Percentiles rank a stretch among this genome's conserved stretches.
phyloP scores from a whole-genome alignment of 2,329 filamentous ascomycete genomes.

The Blastomyces emzantsi region DNA sequence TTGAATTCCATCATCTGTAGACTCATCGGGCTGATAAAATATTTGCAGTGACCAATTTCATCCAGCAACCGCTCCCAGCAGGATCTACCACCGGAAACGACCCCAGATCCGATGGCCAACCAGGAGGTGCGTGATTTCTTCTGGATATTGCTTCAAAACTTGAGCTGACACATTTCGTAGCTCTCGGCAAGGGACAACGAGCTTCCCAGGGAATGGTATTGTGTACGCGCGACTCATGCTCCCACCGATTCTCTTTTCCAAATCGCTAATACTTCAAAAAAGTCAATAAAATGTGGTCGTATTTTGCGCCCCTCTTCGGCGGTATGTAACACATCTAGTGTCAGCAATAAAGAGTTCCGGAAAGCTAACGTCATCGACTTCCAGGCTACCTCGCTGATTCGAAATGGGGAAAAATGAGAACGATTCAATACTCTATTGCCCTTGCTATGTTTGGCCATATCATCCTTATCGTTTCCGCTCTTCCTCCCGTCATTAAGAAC shows the following conservation, averaged over 20 bases:
- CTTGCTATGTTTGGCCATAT: constrained; percentile 58
- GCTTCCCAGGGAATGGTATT: constrained; percentile 44
- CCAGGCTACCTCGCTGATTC: constrained; percentile 52
- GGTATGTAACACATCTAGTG: constrained; percentile 18
- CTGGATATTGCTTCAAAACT: constrained; percentile 12
- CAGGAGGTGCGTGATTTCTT: constrained; percentile 27
- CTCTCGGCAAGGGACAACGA: constrained; percentile 50
- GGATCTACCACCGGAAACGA: constrained; percentile 48
- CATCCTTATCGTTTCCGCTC: constrained; percentile 56
- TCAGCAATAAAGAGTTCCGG: background rate
- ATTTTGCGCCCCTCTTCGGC: constrained; percentile 50
- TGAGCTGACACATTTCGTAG: constrained; percentile 43
- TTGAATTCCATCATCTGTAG: background rate
- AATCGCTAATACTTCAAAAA: constrained; percentile 1
- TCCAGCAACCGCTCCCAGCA: constrained; percentile 46
- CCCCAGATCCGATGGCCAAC: constrained; percentile 19
- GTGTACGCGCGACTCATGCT: constrained; percentile 25
- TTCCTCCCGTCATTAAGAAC: constrained; percentile 53
- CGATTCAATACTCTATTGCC: constrained; percentile 56
- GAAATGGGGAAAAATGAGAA: constrained; percentile 59
- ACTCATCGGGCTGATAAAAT: background rate
- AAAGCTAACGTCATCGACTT: background rate
- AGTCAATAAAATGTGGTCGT: constrained; percentile 54
- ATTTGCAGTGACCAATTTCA: constrained; percentile 49
- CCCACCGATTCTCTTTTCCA: background rate